Percentiles rank a stretch among this genome's conserved stretches.
These are phyloP conservation scores for Aspergillus nanangensis DNA, from an alignment of 495 filamentous ascomycete genomes.

Conservation along the genomic window DNA sequence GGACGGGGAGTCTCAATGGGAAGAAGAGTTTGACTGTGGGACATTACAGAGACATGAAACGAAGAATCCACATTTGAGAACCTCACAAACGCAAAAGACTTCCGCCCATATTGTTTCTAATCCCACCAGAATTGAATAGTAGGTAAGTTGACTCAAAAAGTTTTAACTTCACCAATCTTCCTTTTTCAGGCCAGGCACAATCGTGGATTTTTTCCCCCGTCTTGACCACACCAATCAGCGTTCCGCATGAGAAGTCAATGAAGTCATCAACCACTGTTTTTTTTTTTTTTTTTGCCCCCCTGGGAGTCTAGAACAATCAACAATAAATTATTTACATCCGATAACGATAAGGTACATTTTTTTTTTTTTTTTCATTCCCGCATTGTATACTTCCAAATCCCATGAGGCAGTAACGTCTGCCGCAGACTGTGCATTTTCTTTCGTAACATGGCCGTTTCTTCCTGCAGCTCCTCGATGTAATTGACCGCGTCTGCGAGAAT, in stretches of 20 bases:
- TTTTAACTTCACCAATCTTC: too few relatives aligned
- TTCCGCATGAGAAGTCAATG: too few relatives aligned
- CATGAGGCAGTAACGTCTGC: neutral
- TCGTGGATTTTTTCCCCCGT: too few relatives aligned
- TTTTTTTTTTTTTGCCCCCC: too few relatives aligned
- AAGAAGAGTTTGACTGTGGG: neutral
- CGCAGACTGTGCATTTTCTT: constrained; percentile 1
- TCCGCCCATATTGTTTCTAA: neutral
- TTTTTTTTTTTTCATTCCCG: neutral
- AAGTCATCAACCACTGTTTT: too few relatives aligned
- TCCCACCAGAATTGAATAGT: too few relatives aligned
- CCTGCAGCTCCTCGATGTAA: neutral
- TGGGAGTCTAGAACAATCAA: too few relatives aligned
- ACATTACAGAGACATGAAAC: neutral
- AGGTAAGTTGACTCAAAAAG: too few relatives aligned
- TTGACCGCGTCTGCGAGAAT: neutral
- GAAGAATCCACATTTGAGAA: neutral
- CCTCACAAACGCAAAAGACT: neutral
- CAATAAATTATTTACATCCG: neutral
- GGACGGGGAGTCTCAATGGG: too few relatives aligned
- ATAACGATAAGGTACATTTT: neutral
- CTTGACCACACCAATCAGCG: too few relatives aligned
- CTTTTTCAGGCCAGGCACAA: too few relatives aligned
- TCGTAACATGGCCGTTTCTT: neutral
- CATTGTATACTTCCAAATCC: constrained; percentile 2